Conservation (phyloP, 2,329 filamentous ascomycete species). For the Venturia nashicola region DNA sequence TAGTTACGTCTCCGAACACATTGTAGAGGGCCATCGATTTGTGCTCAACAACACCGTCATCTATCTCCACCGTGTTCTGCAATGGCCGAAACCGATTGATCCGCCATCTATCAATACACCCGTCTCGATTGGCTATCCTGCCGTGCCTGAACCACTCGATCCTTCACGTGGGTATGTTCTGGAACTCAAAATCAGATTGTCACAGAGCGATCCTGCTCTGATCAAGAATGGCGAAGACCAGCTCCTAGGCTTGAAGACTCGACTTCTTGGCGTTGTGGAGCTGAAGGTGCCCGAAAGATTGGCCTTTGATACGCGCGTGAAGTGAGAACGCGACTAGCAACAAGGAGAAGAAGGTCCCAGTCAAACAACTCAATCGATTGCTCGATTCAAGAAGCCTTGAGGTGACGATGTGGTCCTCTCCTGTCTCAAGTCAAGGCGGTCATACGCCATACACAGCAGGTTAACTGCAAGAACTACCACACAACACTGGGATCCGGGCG, state of each 20-base stretch:
- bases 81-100: slow-evolving; percentile 26
- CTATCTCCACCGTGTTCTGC: slow-evolving; percentile 42
- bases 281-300: slow-evolving; percentile 46
- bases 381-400: not conserved
- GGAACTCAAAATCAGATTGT: slow-evolving; percentile 44
- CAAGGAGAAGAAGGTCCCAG: not conserved
- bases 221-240: slow-evolving; percentile 43
- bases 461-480: not conserved
- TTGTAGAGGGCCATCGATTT: slow-evolving; percentile 44
- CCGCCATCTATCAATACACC: slow-evolving; percentile 13
- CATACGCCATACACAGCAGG: not conserved
- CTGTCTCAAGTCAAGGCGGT: not conserved
- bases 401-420: not conserved
- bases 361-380: not conserved
- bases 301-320: slow-evolving; percentile 47
- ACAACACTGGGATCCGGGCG: not conserved
- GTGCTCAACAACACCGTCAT: slow-evolving; percentile 46
- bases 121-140: slow-evolving; percentile 26
- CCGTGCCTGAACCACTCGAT: slow-evolving; percentile 39
- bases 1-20: slow-evolving; percentile 45
- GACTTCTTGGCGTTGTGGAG: slow-evolving; percentile 44
- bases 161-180: slow-evolving; percentile 45
- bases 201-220: slow-evolving; percentile 42
- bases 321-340: slow-evolving; percentile 21
- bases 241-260: slow-evolving; percentile 40